Evolutionary conservation across 768 basidiomycete species (phyloP).

Genomic region (Phylloporus rhodoxanthus): DNA sequence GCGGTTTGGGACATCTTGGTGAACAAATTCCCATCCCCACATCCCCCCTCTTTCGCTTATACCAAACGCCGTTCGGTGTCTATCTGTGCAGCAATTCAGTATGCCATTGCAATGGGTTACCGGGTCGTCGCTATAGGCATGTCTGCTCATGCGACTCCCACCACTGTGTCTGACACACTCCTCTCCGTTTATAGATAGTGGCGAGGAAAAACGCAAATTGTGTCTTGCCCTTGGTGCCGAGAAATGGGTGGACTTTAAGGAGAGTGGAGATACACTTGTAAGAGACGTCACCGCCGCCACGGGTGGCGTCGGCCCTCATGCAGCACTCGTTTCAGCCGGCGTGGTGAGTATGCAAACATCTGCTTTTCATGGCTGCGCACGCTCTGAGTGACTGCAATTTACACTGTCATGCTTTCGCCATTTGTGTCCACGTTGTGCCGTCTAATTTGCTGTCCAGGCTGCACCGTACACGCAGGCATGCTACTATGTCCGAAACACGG

Average conservation of each 20-base stretch:
- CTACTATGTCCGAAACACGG: constrained; percentile 39
- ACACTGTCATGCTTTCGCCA: not conserved
- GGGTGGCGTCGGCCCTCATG: constrained; percentile 43
- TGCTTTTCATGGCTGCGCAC: not conserved
- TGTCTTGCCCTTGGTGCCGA: constrained; percentile 37
- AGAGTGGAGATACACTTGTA: constrained; percentile 34
- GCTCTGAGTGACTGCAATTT: not conserved
- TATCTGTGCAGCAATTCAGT: constrained; percentile 36
- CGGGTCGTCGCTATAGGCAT: constrained; percentile 40
- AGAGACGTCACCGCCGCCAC: constrained; percentile 33
- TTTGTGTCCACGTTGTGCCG: not conserved
- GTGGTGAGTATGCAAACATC: constrained; percentile 4
- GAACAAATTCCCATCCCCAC: not conserved
- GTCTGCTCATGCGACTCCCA: not conserved
- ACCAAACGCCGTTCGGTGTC: not conserved
- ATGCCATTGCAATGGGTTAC: constrained; percentile 39
- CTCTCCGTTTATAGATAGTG: constrained; percentile 31
- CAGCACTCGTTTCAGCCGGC: constrained; percentile 23
- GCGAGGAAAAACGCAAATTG: constrained; percentile 36
- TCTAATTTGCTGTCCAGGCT: constrained; percentile 8
- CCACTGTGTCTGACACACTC: not conserved
- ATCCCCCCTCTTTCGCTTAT: not conserved
- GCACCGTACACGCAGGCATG: constrained; percentile 40
- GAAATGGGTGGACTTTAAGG: constrained; percentile 43
- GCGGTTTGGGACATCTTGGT: constrained; percentile 41